Conservation (phyloP, 2,329 filamentous ascomycete species). For the Beauveria australis region DNA sequence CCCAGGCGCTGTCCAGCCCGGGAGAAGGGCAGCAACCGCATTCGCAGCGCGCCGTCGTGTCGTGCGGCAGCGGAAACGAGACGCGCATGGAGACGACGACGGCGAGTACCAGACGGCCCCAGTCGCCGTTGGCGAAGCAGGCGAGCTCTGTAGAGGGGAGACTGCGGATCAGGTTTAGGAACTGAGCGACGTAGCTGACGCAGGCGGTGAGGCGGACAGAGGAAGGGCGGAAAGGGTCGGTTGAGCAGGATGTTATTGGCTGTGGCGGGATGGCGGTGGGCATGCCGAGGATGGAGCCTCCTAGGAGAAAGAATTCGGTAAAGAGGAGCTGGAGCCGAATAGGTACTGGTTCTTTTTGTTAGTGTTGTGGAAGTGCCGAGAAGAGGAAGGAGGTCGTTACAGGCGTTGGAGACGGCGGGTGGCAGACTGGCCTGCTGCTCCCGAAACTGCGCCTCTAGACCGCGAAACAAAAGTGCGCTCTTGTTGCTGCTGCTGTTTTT, state of each 20-base stretch:
- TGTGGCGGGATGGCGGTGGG: not conserved
- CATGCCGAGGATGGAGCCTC: slow-evolving; percentile 26
- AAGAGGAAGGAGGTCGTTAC: not conserved
- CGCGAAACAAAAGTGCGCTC: slow-evolving; percentile 35
- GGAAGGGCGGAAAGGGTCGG: slow-evolving; percentile 13
- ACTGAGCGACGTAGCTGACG: slow-evolving; percentile 19
- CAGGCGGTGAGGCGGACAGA: slow-evolving; percentile 17
- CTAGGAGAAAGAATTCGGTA: slow-evolving; percentile 30
- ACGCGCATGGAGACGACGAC: slow-evolving; percentile 37
- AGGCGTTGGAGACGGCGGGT: slow-evolving; percentile 21
- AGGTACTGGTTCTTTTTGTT: slow-evolving; percentile 15
- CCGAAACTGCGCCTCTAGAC: slow-evolving; percentile 38
- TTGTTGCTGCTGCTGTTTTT: slow-evolving; percentile 23
- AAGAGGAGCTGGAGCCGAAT: not conserved
- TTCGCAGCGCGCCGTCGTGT: no score
- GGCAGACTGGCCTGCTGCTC: slow-evolving; percentile 33
- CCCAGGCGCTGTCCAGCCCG: slow-evolving; percentile 27
- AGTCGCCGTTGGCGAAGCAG: slow-evolving; percentile 34
- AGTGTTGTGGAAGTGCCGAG: not conserved
- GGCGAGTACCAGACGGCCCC: slow-evolving; percentile 31
- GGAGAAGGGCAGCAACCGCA: slow-evolving; percentile 20
- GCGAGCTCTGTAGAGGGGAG: slow-evolving; percentile 25
- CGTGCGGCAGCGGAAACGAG: slow-evolving; percentile 32
- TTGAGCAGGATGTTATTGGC: slow-evolving; percentile 7
- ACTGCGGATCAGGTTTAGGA: slow-evolving; percentile 25